Percentiles rank a stretch among this genome's conserved stretches.
Conservation (phyloP, 129 eudicot genomes). For the Flaveria trinervia region DNA sequence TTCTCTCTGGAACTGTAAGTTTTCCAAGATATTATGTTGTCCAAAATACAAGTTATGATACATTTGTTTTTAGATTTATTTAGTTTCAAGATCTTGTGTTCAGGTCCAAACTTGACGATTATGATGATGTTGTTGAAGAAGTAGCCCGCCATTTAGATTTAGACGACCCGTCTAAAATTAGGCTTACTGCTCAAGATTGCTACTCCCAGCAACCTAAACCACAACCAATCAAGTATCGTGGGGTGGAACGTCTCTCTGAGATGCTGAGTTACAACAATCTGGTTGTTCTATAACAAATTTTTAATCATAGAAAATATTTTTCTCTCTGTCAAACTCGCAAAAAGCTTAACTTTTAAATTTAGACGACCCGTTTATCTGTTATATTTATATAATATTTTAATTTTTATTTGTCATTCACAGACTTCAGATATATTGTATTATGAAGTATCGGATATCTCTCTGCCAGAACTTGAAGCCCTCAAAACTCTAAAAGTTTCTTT, state of each 20-base stretch:
- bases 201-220: slow-evolving; percentile 82
- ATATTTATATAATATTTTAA: too few relatives aligned
- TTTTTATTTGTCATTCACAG: slow-evolving; percentile 31
- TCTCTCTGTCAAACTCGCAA: too few relatives aligned
- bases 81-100: not conserved
- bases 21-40: not conserved
- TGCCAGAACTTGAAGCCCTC: slow-evolving; percentile 76
- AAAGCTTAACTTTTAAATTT: not conserved
- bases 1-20: slow-evolving; percentile 65
- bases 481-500: slow-evolving; percentile 75
- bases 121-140: slow-evolving; percentile 71
- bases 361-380: too few relatives aligned
- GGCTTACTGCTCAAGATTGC: slow-evolving; percentile 81
- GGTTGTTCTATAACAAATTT: slow-evolving; percentile 32
- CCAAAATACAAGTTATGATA: too few relatives aligned
- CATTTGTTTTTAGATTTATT: not conserved
- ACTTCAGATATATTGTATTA: slow-evolving; percentile 74
- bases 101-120: slow-evolving; percentile 67
- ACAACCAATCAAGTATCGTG: slow-evolving; percentile 67
- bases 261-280: slow-evolving; percentile 80
- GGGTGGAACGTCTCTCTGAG: slow-evolving; percentile 58
- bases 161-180: slow-evolving; percentile 69
- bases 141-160: slow-evolving; percentile 57
- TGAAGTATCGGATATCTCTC: slow-evolving; percentile 78
- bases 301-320: not conserved